Percentiles rank a stretch among this genome's conserved stretches.
phyloP scores from a whole-genome alignment of 2,329 filamentous ascomycete genomes.

The Lecanosticta acicola region DNA sequence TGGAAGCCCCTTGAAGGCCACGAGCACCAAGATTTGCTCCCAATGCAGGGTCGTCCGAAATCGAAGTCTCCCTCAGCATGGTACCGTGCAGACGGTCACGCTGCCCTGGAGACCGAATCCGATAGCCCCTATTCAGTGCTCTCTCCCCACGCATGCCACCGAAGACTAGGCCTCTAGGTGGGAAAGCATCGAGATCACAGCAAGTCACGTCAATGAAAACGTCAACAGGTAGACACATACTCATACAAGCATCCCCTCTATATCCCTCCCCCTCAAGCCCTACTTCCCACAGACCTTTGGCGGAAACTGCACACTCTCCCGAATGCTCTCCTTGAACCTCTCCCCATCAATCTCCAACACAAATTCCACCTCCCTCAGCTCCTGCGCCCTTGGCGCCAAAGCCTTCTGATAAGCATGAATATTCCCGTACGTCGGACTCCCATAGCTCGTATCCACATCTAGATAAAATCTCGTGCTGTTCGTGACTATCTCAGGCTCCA shows the following conservation, averaged over 20 bases:
- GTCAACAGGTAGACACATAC: too few species aligned
- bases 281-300: background rate
- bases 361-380: constrained; percentile 38
- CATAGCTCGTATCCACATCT: constrained; percentile 41
- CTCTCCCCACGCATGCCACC: too few species aligned
- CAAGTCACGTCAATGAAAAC: too few species aligned
- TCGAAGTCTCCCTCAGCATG: background rate
- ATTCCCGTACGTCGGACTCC: constrained; percentile 39
- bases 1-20: background rate
- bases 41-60: background rate
- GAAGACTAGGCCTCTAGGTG: too few species aligned
- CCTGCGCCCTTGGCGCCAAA: constrained; percentile 32
- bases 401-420: constrained; percentile 41
- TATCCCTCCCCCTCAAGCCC: background rate
- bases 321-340: constrained; percentile 35
- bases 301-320: constrained; percentile 32
- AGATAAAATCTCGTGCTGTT: constrained; percentile 39
- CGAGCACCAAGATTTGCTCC: background rate
- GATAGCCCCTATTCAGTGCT: too few species aligned
- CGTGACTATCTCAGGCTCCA: constrained; percentile 35
- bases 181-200: too few species aligned
- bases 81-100: background rate
- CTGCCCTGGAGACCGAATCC: too few species aligned
- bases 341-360: constrained; percentile 36
- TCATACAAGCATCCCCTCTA: background rate